Base-by-base conservation (phyloP, 1,139 yeast genomes). In the Taiozyma sp. region DNA sequence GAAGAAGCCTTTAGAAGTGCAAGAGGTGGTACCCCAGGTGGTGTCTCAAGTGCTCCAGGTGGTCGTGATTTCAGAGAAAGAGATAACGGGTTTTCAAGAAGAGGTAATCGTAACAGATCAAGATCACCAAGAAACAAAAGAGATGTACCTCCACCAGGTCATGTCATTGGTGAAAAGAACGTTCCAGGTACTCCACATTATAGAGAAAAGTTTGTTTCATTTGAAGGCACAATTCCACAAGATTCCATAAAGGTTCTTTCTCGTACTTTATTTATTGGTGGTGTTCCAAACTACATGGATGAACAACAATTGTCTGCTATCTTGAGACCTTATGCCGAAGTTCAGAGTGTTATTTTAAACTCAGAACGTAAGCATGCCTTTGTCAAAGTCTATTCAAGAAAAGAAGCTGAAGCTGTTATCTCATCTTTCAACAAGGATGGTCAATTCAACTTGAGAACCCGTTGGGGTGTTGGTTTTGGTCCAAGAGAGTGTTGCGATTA, bases 391-490 rank as follows among this genome's bases (percentile, higher is more conserved):
- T 89, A 87, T 65, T 88, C 96, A n/a, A 81, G 99, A 70, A 78
- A 77, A 46, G 98, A 91, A 67, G 99, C 99, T 26, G 97, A 89
- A 65, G 80, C 76, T 56, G 91, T 90, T 55, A 80, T 74, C 67
- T 81, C 68, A 62, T 79, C 61, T 69, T 83, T 76, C 57, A 75
- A 75, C 56, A 73, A 75, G 53, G 74, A 74, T 48, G 84, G 85
- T 6, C 65, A 74, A 64, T 78, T 73, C 59, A 83, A 77, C 47
- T 79, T 81, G 65, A 88, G 93, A 71, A 88, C 95, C 10, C 80
- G 97, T 65, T 93, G 99, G 99, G 99, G 98, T 59, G 98, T 93
- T 57, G 99, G 99, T 2, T 93, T 88, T 65, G 99, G 99, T 4
- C 99, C 99, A 48, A 83, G 99, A 74, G 98, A 93, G 67, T 91